Evolutionary conservation across 139 green algal genomes (phyloP), one percentile per base, ranked within the genome.

Genomic region (Micractinium sp.): DNA sequence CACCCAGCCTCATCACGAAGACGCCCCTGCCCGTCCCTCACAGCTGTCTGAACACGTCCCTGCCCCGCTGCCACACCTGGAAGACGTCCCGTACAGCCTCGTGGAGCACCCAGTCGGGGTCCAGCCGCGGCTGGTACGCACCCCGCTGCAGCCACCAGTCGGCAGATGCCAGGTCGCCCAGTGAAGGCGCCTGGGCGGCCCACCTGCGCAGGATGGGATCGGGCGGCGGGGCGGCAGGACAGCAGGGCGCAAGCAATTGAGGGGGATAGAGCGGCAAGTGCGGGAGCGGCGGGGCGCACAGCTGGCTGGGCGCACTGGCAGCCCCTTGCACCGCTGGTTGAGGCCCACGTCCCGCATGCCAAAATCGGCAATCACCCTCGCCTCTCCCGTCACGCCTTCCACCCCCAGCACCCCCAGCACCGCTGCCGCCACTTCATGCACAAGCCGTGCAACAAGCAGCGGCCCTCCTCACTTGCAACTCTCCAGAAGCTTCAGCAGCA

Each of bases 1-100:
- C n/a, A n/a, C n/a, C n/a, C n/a, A n/a, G n/a, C n/a, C n/a, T n/a
- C n/a, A n/a, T n/a, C n/a, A n/a, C n/a, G n/a, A n/a, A n/a, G n/a
- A n/a, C n/a, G n/a, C n/a, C n/a, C n/a, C n/a, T n/a, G n/a, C n/a
- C n/a, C n/a, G n/a, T 56, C 47, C 47, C 47, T 9, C 47, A 56
- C 47, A 56, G n/a, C n/a, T 56, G 47, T n/a, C n/a, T n/a, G 47
- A 56, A 56, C 47, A 56, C 47, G 47, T 56, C 47, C 47, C 47
- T 56, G 47, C 47, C 47, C 5, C 47, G 47, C 47, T 29, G 9
- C 67, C 67, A 76, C 35, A 25, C 82, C 82, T 82, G 38, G 63
- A 97, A 90, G 2, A 97, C 38, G 90, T 97, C 95, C 0, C 91
- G 76, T 23, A 96, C 41, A 29, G 95, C 94, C 22, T 91, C 91